Evolutionary conservation across 208 protist species (phyloP), one percentile per base, ranked within the genome.

Genomic region (Trypanosoma conorhini): DNA sequence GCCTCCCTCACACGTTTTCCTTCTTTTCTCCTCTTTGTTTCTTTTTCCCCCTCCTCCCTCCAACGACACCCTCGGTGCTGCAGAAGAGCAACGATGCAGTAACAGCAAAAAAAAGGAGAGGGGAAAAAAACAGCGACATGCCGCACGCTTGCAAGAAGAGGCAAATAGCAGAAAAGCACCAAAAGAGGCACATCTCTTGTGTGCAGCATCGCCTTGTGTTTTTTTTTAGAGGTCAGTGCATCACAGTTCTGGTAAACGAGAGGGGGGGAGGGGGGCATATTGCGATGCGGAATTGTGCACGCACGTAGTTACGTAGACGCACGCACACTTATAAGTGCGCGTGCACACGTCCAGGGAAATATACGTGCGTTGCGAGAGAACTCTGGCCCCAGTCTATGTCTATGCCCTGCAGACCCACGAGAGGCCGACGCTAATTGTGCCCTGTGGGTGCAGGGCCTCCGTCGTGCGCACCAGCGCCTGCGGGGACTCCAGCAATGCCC

Each of bases 371-470:
- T 7, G 7, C 4, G 4, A 38, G 33, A 38, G 4, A 38, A 38
- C 33, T 38, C 33, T 7, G 7, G 33, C 33, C 33, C n/a, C 33
- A 80, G 4, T 65, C 19, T 57, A 38, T 24, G 46, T 65, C 62
- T 78, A 79, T 26, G 30, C 22, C 62, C 70, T 63, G 24, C 61
- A 72, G 19, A 94, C 81, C 91, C 91, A 96, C 30, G 87, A 94
- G 8, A 96, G 40, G 1, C 88, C 89, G 9, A 96, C 55, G 33
- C 57, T 80, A 21, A 96, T 75, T 21, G 79, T 85, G 21, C 91
- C 89, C 54, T 87, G 84, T 24, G 86, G 88, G 71, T 92, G 88
- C 57, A 96, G 67, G 19, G 61, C 55, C 61, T 89, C 79, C 12
- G 83, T 89, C 7, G 46, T 68, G 3, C 61, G 77, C 50, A 96